Evolutionary conservation across 345 rosid species (phyloP), one percentile per base, ranked within the genome.

Genomic region (Punica granatum): DNA sequence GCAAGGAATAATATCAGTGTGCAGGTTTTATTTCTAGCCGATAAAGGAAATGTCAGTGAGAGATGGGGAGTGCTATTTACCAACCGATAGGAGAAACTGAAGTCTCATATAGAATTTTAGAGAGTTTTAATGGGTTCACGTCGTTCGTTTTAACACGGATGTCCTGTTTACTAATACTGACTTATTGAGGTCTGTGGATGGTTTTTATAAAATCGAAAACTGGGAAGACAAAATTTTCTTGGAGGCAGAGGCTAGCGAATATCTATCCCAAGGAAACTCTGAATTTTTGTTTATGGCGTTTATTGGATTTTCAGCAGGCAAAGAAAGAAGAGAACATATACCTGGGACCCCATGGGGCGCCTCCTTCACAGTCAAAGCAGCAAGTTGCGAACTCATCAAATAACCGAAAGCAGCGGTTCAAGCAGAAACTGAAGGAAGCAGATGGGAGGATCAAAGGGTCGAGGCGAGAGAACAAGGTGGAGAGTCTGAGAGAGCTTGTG

Each of bases 331-430:
- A 90, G 74, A 81, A 67, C 71, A 90, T 89, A 69, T 93, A 93
- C 82, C 73, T 93, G 64, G 96, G 98, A 69, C 98, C 98, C 36
- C 96, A 86, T 60, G 97, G 97, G 56, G 92, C 97, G 10, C 94
- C 92, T 28, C 94, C 95, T 5, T 88, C 90, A 1, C 90, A 83
- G 62, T 72, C 86, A 48, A 89, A 83, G 81, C 92, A 77, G 72
- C 87, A 74, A 76, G 88, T 83, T 66, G 75, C 79, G 75, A 87
- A 79, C 69, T 21, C 76, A 0, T 70, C 84, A 39, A 63, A 42
- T 12, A 81, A 80, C 69, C 94, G 88, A 21, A 93, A 90, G 86
- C 94, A 93, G 70, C 81, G 85, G 37, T 83, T 90, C 41, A 93
- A 85, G 82, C 96, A 85, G 82, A 90, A 82, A 79, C 85, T 93